A percentile compares a stretch with the other conserved stretches of the same genome.
These are phyloP conservation scores for Vinca minor DNA, from an alignment of 257 asterid genomes.

Conservation along the genomic window DNA sequence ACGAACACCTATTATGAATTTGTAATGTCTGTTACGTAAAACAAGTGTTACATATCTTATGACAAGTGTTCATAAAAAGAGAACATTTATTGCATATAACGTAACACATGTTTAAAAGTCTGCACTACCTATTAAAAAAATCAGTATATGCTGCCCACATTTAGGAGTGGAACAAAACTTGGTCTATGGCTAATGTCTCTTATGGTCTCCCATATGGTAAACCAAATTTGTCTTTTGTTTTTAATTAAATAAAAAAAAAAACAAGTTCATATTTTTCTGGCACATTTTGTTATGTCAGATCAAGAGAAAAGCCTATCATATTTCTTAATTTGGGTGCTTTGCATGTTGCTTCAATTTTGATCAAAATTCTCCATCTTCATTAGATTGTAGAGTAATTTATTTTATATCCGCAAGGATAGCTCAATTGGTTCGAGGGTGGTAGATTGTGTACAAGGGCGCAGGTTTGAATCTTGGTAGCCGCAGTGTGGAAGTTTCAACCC, in stretches of 20 bases:
- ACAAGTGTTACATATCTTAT: too few relatives aligned
- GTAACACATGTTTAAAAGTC: too few relatives aligned
- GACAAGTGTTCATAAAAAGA: too few relatives aligned
- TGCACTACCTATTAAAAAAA: too few relatives aligned
- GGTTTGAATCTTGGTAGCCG: too few relatives aligned
- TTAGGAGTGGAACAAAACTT: conserved; percentile 11
- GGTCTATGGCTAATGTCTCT: conserved; percentile 12
- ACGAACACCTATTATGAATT: too few relatives aligned
- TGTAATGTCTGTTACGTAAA: too few relatives aligned
- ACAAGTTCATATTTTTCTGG: background rate
- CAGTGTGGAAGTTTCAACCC: too few relatives aligned
- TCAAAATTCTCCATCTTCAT: background rate
- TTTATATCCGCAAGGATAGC: background rate
- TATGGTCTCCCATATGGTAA: conserved; percentile 24
- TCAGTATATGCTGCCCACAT: background rate
- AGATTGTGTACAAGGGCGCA: too few relatives aligned
- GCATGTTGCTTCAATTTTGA: conserved; percentile 18
- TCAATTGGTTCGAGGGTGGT: too few relatives aligned
- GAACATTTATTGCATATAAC: too few relatives aligned
- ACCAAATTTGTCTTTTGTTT: conserved; percentile 13
- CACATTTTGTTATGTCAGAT: conserved; percentile 26
- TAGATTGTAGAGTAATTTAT: background rate
- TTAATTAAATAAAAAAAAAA: background rate
- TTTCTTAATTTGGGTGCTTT: conserved; percentile 18
- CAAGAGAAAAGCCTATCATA: conserved; percentile 1